Conservation (phyloP, 441 rosid species). For the Rhodomyrtus psidioides region DNA sequence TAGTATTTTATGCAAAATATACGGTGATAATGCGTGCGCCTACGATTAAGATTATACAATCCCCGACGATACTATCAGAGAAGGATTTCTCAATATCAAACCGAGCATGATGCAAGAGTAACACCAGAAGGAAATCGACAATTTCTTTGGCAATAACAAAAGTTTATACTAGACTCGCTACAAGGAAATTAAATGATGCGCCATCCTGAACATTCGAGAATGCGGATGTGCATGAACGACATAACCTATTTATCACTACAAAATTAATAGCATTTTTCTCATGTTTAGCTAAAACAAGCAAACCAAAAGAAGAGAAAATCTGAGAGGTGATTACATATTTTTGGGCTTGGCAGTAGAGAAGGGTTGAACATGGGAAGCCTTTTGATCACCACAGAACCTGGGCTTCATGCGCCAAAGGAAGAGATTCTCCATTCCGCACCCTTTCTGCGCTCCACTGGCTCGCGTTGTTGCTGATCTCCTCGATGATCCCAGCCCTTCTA, state of each 20-base stretch:
- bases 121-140: neutral
- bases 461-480: conserved; percentile 3
- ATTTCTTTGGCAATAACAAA: neutral
- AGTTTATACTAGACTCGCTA: neutral
- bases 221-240: neutral
- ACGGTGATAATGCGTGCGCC: too few species aligned
- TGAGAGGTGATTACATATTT: neutral
- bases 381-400: conserved; percentile 38
- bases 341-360: neutral
- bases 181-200: neutral
- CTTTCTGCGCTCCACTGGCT: conserved; percentile 26
- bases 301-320: neutral
- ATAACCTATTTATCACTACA: neutral
- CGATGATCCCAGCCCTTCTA: conserved; percentile 2
- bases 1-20: too few species aligned
- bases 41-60: too few species aligned
- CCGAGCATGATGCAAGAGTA: neutral
- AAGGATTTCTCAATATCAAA: neutral
- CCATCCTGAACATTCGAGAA: neutral
- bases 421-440: conserved; percentile 59
- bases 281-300: neutral
- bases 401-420: conserved; percentile 72
- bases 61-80: too few species aligned
- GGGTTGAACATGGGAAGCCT: neutral
- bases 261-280: neutral